phyloP scores from a whole-genome alignment of 208 protist species.

The Herpetomonas tarakana region DNA sequence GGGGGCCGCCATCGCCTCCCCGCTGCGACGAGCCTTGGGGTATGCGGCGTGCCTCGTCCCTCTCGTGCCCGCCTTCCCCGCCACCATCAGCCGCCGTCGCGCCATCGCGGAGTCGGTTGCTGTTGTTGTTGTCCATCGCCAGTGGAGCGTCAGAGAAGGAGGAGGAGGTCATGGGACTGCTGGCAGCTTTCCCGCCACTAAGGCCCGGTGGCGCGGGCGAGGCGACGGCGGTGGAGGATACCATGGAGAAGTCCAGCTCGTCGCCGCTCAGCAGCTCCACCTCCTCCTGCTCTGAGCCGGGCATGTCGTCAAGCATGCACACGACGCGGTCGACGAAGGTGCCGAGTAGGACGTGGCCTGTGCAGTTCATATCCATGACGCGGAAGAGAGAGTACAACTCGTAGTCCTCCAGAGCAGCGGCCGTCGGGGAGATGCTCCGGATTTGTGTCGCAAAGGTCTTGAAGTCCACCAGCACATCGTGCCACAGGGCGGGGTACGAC shows the following conservation, averaged over 20 bases:
- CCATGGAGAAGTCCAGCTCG: conserved; percentile 44
- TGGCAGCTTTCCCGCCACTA: too few species aligned
- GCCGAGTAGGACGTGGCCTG: conserved; percentile 65
- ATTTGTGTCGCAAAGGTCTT: conserved; percentile 62
- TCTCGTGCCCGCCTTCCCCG: too few species aligned
- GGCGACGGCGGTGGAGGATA: neutral
- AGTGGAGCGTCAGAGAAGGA: too few species aligned
- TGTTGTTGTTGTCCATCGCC: too few species aligned
- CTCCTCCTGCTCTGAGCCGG: conserved; percentile 20
- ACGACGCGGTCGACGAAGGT: conserved; percentile 48
- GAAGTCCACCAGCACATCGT: conserved; percentile 47
- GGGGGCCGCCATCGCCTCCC: too few species aligned
- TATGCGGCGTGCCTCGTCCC: too few species aligned
- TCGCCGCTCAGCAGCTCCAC: conserved; percentile 35
- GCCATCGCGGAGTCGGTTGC: too few species aligned
- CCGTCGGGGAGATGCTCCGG: conserved; percentile 44
- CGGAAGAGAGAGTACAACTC: conserved; percentile 73
- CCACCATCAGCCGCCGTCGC: too few species aligned
- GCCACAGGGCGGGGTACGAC: conserved; percentile 17
- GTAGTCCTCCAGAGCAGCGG: conserved; percentile 63
- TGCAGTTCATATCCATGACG: conserved; percentile 57
- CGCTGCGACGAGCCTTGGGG: too few species aligned
- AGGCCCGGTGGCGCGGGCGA: too few species aligned
- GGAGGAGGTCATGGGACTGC: too few species aligned
- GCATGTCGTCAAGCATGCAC: conserved; percentile 26